Conservation (phyloP, 768 basidiomycete species). For the Agaricus blazei region DNA sequence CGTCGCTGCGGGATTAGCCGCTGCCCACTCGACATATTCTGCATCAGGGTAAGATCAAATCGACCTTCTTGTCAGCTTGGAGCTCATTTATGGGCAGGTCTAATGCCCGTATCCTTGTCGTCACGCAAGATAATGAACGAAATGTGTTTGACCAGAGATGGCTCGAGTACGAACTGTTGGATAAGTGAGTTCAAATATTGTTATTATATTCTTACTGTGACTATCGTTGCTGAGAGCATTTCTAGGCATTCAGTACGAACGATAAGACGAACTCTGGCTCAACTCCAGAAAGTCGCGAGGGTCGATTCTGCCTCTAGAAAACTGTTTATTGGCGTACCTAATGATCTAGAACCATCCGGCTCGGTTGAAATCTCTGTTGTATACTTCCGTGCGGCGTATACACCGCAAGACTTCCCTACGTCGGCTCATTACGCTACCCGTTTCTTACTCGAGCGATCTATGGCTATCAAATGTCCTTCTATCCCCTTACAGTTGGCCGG, state of each 20-base stretch:
- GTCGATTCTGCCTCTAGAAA: constrained; percentile 37
- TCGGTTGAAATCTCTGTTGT: constrained; percentile 75
- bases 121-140: constrained; percentile 83
- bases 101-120: constrained; percentile 62
- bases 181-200: constrained; percentile 45
- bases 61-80: background rate
- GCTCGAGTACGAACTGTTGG: constrained; percentile 82
- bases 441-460: constrained; percentile 71
- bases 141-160: constrained; percentile 93
- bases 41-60: constrained; percentile 38
- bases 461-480: constrained; percentile 89
- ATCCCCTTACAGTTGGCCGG: constrained; percentile 93
- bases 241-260: constrained; percentile 69
- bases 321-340: constrained; percentile 36
- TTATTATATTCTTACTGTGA: background rate
- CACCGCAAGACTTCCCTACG: constrained; percentile 74
- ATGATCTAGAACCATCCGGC: constrained; percentile 24
- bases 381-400: constrained; percentile 90
- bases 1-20: constrained; percentile 70
- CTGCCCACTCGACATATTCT: constrained; percentile 74
- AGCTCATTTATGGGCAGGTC: constrained; percentile 19
- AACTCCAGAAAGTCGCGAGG: constrained; percentile 55
- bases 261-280: constrained; percentile 69
- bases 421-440: constrained; percentile 65
- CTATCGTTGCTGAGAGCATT: background rate